Evolutionary conservation across 2,329 filamentous ascomycete species (phyloP).

Genomic region (Exophiala sideris): DNA sequence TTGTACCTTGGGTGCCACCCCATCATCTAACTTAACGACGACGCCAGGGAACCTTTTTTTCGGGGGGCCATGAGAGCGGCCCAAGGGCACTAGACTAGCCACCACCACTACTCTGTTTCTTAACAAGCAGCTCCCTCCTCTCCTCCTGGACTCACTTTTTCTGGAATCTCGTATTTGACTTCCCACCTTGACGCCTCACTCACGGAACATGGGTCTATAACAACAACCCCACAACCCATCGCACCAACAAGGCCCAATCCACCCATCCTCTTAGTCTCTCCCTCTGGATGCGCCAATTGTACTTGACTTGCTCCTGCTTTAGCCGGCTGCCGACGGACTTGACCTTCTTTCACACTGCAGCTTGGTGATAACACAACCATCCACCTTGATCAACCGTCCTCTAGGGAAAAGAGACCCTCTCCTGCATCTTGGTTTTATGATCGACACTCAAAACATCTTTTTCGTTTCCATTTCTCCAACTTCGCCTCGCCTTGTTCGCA

Average conservation of each 20-base stretch:
- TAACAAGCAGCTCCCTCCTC: too few species aligned
- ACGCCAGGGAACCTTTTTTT: too few species aligned
- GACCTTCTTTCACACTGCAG: neutral
- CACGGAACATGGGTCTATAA: too few species aligned
- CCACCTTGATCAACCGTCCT: neutral
- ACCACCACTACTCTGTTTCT: too few species aligned
- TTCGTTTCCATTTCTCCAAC: neutral
- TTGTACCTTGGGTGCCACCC: too few species aligned
- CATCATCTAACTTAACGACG: too few species aligned
- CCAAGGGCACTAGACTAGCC: too few species aligned
- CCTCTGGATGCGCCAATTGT: neutral
- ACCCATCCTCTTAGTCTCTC: neutral
- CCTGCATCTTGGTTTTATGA: neutral
- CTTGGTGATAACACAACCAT: neutral
- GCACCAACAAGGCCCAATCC: neutral
- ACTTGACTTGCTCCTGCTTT: neutral
- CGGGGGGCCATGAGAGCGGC: too few species aligned
- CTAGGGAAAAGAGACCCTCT: neutral
- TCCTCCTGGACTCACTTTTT: too few species aligned
- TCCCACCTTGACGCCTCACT: too few species aligned
- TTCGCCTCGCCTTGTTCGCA: constrained; percentile 1
- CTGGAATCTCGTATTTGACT: too few species aligned
- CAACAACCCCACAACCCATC: neutral
- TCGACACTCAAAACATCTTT: neutral
- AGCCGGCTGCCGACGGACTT: neutral